Evolutionary conservation across 2,329 filamentous ascomycete genomes (phyloP).

Genomic region (Aspergillus uvarum): DNA sequence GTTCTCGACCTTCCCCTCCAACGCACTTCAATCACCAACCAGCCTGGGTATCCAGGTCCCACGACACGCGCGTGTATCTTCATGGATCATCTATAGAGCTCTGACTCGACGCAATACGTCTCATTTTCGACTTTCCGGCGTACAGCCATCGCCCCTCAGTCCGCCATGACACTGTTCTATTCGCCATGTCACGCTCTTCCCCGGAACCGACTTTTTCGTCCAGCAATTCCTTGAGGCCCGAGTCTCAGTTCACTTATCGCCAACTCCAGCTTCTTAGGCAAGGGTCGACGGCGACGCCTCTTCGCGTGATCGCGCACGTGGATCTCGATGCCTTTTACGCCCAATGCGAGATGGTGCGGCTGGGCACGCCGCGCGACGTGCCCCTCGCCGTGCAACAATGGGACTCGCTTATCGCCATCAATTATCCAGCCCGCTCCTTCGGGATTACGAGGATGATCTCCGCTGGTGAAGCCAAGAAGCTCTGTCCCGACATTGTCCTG

Average conservation of each 20-base stretch:
- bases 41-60: background rate
- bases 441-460: constrained; percentile 79
- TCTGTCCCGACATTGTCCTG: constrained; percentile 78
- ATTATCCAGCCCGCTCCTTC: constrained; percentile 82
- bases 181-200: constrained; percentile 69
- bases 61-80: background rate
- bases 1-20: background rate
- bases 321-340: constrained; percentile 98
- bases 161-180: constrained; percentile 17
- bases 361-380: constrained; percentile 69
- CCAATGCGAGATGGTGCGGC: constrained; percentile 89
- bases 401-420: constrained; percentile 92
- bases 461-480: constrained; percentile 76
- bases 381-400: constrained; percentile 94
- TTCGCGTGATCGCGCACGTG: constrained; percentile 85
- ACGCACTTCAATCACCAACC: background rate
- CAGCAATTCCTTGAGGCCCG: constrained; percentile 30
- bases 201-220: constrained; percentile 49
- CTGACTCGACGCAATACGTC: background rate
- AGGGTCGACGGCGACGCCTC: constrained; percentile 69
- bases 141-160: background rate
- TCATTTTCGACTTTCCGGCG: background rate
- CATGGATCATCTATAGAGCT: background rate
- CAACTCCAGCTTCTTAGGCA: constrained; percentile 74
- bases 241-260: constrained; percentile 79